Base-by-base conservation (phyloP, 305 asterid species). In the Fraxinus sp. region DNA sequence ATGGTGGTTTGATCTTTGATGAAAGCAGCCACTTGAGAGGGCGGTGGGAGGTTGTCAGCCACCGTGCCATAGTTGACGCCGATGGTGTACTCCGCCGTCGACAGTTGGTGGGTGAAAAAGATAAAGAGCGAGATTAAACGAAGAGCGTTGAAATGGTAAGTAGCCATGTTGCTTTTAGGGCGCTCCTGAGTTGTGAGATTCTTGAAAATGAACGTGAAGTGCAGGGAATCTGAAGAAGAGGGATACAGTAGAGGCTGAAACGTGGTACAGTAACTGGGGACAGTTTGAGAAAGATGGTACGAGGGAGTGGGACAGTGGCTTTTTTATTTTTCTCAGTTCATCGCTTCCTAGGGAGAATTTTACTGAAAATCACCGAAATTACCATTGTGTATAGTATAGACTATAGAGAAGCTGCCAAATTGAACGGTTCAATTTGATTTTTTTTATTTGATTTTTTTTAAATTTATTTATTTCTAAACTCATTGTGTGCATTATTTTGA, bases 21-120 rank as follows among this genome's bases (percentile, higher is more conserved):
- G 82, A 89, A 90, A 4, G 88, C 79, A 16, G 91, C 87, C 2
- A 91, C 93, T 75, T 87, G 86, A 24, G 87, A 35, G 0, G 93
- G 93, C 1, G 90, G 92, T 0, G 92, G 95, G 83, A 91, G 93
- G 85, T 89, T 90, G 86, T 90, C 88, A 7, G 91, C 91, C 11
- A 91, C 84, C 14, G 88, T 87, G 39, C 95, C 90, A 70, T 91
- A 91, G 89, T 90, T 89, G 36, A 90, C 87, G 9, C 95, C 95
- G 73, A 88, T 84, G 86, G 86, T 33, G 80, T 75, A 73, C 55
- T 43, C 88, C 46, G 84, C 81, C 75, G 82, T 33, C 43, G 80
- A 52, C 18, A 24, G 83, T 43, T 55, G 81, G 81, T n/a, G 75
- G 22, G 55, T 46, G 7, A 74, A 78, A 26, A 46, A 8, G 14